Conservation (phyloP, 441 rosid species). For the Gossypium schwendimanii region DNA sequence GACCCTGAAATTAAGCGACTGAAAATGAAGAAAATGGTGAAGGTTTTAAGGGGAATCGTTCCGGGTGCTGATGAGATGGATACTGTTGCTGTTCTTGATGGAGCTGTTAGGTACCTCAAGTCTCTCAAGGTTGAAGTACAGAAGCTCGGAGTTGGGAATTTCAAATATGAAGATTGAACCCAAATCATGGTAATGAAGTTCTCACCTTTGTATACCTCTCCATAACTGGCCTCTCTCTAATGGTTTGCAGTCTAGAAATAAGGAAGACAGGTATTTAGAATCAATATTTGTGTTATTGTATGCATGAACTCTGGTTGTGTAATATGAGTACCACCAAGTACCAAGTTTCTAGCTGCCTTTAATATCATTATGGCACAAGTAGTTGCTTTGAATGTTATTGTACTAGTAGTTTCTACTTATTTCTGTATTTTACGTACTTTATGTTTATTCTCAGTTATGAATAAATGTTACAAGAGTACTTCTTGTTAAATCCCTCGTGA, state of each 20-base stretch:
- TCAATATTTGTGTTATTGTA: background rate
- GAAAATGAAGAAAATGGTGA: constrained; percentile 79
- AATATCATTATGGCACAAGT: background rate
- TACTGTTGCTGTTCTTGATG: constrained; percentile 61
- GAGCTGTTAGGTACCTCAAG: constrained; percentile 80
- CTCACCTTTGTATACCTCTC: constrained; percentile 6
- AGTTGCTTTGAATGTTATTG: background rate
- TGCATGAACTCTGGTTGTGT: background rate
- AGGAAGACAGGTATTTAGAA: background rate
- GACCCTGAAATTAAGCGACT: constrained; percentile 42
- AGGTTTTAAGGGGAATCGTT: constrained; percentile 61
- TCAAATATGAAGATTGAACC: constrained; percentile 31
- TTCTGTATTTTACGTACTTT: constrained; percentile 4
- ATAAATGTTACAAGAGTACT: background rate
- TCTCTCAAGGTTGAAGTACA: constrained; percentile 73
- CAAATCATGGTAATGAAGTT: constrained; percentile 1
- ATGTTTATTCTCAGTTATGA: background rate
- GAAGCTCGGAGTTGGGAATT: constrained; percentile 55
- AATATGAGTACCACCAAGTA: background rate
- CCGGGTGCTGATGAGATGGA: constrained; percentile 78
- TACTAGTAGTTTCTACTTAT: background rate
- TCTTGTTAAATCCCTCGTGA: too few relatives aligned
- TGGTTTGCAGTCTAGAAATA: constrained; percentile 7
- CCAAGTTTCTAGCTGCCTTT: background rate
- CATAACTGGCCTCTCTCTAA: constrained; percentile 2